Evolutionary conservation across 2,329 filamentous ascomycete species (phyloP).

Genomic region (Alternaria ethzedia): DNA sequence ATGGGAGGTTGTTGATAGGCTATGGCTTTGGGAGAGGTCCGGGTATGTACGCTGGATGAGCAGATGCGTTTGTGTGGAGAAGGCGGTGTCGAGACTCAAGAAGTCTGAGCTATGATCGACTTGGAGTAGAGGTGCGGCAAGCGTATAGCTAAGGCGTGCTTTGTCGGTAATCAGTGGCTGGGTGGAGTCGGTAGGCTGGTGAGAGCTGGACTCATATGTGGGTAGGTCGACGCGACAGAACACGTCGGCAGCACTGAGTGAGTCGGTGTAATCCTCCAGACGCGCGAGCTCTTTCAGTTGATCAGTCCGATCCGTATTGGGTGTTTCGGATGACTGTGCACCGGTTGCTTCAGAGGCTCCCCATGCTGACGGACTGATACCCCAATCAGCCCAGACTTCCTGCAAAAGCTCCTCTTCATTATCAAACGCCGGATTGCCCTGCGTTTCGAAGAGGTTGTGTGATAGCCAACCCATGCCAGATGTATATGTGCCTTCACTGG

Average conservation of each 20-base stretch:
- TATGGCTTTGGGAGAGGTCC: background rate
- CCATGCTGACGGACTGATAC: slow-evolving; percentile 67
- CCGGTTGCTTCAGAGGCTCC: background rate
- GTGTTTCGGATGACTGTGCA: background rate
- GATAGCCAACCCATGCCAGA: slow-evolving; percentile 78
- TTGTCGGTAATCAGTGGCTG: slow-evolving; percentile 64
- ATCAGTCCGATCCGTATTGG: background rate
- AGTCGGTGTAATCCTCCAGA: slow-evolving; percentile 61
- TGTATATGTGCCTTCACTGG: slow-evolving; percentile 81
- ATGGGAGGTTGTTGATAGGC: background rate
- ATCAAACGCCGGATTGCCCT: slow-evolving; percentile 48
- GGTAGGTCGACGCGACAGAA: slow-evolving; percentile 60
- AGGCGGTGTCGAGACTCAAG: slow-evolving; percentile 45
- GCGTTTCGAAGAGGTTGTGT: slow-evolving; percentile 62
- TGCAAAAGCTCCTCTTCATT: slow-evolving; percentile 68
- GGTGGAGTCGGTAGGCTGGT: slow-evolving; percentile 67
- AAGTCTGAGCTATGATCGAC: slow-evolving; percentile 57
- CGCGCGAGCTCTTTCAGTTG: slow-evolving; percentile 51
- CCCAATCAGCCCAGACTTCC: slow-evolving; percentile 73
- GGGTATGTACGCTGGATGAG: slow-evolving; percentile 24
- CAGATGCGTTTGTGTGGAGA: slow-evolving; percentile 38
- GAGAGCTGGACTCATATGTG: slow-evolving; percentile 26
- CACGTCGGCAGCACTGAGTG: slow-evolving; percentile 71
- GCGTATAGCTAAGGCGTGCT: slow-evolving; percentile 61
- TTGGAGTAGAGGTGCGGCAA: slow-evolving; percentile 61